Conservation (phyloP, 768 basidiomycete genomes). For the Lentinus brumalis region DNA sequence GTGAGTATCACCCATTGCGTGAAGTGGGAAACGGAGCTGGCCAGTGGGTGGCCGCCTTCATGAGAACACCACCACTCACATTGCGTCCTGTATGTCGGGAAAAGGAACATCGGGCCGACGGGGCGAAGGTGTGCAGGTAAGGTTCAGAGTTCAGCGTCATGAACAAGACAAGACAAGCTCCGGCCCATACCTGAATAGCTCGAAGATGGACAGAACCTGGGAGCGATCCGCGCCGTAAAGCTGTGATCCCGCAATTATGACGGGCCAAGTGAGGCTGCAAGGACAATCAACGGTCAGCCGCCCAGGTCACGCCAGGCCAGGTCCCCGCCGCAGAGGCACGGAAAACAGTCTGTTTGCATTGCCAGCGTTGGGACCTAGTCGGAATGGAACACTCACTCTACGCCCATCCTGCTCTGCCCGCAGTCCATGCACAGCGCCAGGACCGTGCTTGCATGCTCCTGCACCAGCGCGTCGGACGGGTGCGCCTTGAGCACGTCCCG, state of each 20-base stretch:
- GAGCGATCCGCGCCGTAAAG: constrained; percentile 27
- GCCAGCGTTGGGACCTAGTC: background rate
- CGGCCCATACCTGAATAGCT: constrained; percentile 32
- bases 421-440: constrained; percentile 33
- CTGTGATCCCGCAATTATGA: constrained; percentile 35
- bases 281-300: background rate
- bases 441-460: constrained; percentile 29
- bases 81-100: constrained; percentile 26
- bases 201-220: constrained; percentile 30
- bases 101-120: constrained; percentile 10
- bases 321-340: constrained; percentile 3
- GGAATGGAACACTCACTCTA: constrained; percentile 33
- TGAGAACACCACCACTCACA: constrained; percentile 22
- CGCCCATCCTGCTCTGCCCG: constrained; percentile 31
- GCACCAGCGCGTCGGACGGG: constrained; percentile 32
- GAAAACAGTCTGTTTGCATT: constrained; percentile 3
- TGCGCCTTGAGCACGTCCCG: constrained; percentile 34
- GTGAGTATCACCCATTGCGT: background rate
- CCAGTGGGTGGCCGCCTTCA: constrained; percentile 1
- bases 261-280: constrained; percentile 33
- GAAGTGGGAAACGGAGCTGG: constrained; percentile 1
- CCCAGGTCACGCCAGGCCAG: constrained; percentile 9
- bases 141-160: constrained; percentile 2
- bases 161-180: constrained; percentile 2
- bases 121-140: constrained; percentile 4